Conservation (phyloP, 2,329 filamentous ascomycete species). For the Trichoderma oligosporum region DNA sequence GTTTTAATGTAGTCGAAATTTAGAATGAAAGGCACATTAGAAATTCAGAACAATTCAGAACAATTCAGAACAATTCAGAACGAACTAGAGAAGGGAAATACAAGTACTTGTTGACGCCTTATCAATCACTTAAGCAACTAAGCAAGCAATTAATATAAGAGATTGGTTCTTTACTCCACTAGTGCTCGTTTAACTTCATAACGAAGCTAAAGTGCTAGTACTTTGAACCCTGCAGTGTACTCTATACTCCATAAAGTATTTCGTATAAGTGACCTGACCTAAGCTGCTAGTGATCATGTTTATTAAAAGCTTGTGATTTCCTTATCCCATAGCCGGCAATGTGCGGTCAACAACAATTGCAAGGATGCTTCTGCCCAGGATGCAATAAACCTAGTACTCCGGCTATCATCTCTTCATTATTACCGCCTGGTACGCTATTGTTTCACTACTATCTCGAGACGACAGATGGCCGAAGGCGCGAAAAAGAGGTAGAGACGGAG, state of each 20-base stretch:
- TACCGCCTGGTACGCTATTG: not conserved
- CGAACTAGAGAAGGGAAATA: too few relatives aligned
- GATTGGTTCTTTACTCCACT: too few relatives aligned
- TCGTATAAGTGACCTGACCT: slow-evolving; percentile 11
- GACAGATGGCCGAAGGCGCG: not conserved
- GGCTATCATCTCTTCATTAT: slow-evolving; percentile 4
- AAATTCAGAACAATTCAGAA: too few relatives aligned
- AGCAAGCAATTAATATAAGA: too few relatives aligned
- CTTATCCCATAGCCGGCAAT: slow-evolving; percentile 8
- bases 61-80: too few relatives aligned
- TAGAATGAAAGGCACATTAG: not conserved
- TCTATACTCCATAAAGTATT: too few relatives aligned
- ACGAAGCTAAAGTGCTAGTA: too few relatives aligned
- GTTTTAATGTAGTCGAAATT: too few relatives aligned
- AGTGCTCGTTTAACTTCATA: too few relatives aligned
- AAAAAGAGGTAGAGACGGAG: not conserved
- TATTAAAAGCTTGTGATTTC: not conserved
- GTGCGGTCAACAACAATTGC: not conserved
- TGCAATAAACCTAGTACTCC: not conserved
- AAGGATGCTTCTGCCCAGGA: slow-evolving; percentile 1
- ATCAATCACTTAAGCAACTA: too few relatives aligned
- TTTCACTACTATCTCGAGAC: not conserved
- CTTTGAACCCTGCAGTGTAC: too few relatives aligned
- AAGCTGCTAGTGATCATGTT: not conserved
- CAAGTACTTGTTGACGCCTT: too few relatives aligned